Evolutionary conservation across 441 rosid genomes (phyloP).

Genomic region (Cnidoscolus chayamansa): DNA sequence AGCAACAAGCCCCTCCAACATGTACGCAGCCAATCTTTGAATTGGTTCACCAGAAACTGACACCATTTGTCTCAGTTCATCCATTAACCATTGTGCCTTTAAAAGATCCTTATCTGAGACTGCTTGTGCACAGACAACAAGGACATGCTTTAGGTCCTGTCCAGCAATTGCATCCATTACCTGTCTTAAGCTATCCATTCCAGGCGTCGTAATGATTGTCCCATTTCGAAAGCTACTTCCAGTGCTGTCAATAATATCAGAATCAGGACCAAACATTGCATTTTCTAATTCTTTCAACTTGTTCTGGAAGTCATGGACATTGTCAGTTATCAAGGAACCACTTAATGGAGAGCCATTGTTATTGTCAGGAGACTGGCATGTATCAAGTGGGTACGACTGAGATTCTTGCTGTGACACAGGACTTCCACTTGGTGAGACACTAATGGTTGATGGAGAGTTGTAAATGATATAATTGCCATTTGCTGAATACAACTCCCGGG

Average conservation of each 20-base stretch:
- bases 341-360: conserved; percentile 47
- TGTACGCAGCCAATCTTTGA: conserved; percentile 77
- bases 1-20: conserved; percentile 84
- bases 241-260: conserved; percentile 39
- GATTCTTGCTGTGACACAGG: conserved; percentile 50
- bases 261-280: conserved; percentile 79
- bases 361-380: conserved; percentile 50
- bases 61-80: conserved; percentile 56
- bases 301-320: conserved; percentile 50
- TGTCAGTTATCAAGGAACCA: conserved; percentile 72
- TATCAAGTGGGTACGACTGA: conserved; percentile 34
- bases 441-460: conserved; percentile 41
- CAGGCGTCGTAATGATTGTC: conserved; percentile 26
- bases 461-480: conserved; percentile 32
- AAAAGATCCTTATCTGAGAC: conserved; percentile 63
- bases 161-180: conserved; percentile 48
- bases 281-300: conserved; percentile 78
- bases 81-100: conserved; percentile 68
- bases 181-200: conserved; percentile 50
- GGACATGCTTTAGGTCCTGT: conserved; percentile 61
- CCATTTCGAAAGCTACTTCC: conserved; percentile 13
- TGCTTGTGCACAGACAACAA: conserved; percentile 68
- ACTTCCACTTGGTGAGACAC: conserved; percentile 46
- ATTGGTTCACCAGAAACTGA: conserved; percentile 85
- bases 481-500: conserved; percentile 61